These are phyloP conservation scores for Panus rudis DNA, from an alignment of 768 basidiomycete genomes.

Conservation along the genomic window DNA sequence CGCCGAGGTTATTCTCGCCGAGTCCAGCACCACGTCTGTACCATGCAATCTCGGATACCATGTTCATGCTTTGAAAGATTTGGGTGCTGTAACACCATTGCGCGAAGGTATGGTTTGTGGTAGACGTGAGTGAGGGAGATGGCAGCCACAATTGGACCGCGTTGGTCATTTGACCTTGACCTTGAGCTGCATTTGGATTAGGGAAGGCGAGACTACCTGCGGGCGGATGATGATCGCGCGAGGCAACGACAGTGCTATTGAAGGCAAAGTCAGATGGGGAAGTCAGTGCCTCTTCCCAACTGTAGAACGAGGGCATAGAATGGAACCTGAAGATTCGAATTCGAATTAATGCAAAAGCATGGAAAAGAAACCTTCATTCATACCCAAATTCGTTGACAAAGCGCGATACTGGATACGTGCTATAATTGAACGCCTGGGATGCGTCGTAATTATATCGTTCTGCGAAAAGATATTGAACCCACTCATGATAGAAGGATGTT, in stretches of 20 bases:
- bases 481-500: not conserved
- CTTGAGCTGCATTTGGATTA: constrained; percentile 47
- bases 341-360: not conserved
- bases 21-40: constrained; percentile 54
- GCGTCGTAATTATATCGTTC: constrained; percentile 55
- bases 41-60: constrained; percentile 52
- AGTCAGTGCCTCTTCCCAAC: constrained; percentile 49
- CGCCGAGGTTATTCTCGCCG: constrained; percentile 52
- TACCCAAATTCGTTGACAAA: constrained; percentile 58
- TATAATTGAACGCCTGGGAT: constrained; percentile 44
- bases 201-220: constrained; percentile 46
- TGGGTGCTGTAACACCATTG: constrained; percentile 62
- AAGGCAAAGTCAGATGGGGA: constrained; percentile 47
- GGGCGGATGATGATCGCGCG: constrained; percentile 51
- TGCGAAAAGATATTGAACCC: constrained; percentile 10
- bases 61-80: constrained; percentile 52
- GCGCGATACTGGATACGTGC: constrained; percentile 44
- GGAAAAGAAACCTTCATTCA: constrained; percentile 6
- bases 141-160: constrained; percentile 53
- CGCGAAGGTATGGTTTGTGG: constrained; percentile 50
- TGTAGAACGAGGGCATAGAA: constrained; percentile 57
- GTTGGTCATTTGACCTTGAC: constrained; percentile 45
- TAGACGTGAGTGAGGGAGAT: not conserved
- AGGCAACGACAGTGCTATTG: constrained; percentile 50
- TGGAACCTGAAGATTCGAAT: constrained; percentile 38